A percentile compares a stretch with the other conserved stretches of the same genome.
These are phyloP conservation scores for Tephrocybe sp. DNA, from an alignment of 768 basidiomycete species.

Conservation along the genomic window DNA sequence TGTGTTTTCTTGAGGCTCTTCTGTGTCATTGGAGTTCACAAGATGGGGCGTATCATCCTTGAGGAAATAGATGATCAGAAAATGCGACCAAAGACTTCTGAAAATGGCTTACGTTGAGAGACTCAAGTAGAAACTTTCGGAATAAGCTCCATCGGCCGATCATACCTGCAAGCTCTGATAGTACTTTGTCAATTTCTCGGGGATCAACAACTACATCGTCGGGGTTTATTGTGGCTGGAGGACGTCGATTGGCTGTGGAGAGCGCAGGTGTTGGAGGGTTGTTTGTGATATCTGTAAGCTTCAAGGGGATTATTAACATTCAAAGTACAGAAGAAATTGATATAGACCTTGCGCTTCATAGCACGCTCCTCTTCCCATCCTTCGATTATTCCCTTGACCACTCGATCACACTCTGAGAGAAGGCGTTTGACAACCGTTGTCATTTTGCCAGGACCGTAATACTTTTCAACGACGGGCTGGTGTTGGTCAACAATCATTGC, in stretches of 20 bases:
- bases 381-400: conserved; percentile 69
- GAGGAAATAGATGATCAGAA: not conserved
- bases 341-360: conserved; percentile 75
- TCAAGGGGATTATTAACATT: conserved; percentile 1
- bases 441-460: conserved; percentile 93
- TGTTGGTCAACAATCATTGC: conserved; percentile 97
- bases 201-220: conserved; percentile 72
- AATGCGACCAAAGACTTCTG: not conserved
- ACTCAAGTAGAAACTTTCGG: conserved; percentile 78
- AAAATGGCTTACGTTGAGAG: conserved; percentile 51
- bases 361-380: conserved; percentile 92
- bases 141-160: conserved; percentile 91
- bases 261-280: conserved; percentile 36
- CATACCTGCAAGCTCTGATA: conserved; percentile 90
- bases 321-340: conserved; percentile 1
- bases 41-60: conserved; percentile 18
- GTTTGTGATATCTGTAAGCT: conserved; percentile 48
- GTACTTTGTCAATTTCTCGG: conserved; percentile 84
- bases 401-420: conserved; percentile 82
- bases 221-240: conserved; percentile 18
- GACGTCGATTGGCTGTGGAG: conserved; percentile 30
- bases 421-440: conserved; percentile 68
- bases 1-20: conserved; percentile 2
- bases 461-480: conserved; percentile 96
- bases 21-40: conserved; percentile 7